Percentiles rank a stretch among this genome's conserved stretches.
Evolutionary conservation across 805 yeast species (phyloP).

Genomic region (Saccharomyces mikatae): DNA sequence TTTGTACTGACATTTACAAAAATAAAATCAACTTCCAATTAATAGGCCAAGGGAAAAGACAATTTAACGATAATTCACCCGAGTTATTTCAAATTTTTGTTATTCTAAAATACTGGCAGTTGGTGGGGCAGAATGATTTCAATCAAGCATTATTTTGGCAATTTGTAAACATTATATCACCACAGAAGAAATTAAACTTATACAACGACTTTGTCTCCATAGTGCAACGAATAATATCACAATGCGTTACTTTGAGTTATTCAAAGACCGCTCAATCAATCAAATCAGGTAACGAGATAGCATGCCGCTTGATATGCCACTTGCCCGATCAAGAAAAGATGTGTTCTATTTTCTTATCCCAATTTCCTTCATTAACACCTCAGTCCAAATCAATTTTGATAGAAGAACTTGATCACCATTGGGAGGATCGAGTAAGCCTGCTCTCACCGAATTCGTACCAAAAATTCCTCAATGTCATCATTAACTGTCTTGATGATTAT

Average conservation of each 20-base stretch:
- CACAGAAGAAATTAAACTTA: background rate
- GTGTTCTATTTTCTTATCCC: background rate
- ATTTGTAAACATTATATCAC: background rate
- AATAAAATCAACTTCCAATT: conserved; percentile 1
- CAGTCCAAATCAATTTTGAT: background rate
- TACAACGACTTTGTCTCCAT: background rate
- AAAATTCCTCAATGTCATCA: conserved; percentile 1
- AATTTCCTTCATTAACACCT: background rate
- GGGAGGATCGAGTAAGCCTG: background rate
- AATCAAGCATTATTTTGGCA: background rate
- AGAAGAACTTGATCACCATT: background rate
- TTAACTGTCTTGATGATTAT: conserved; percentile 59
- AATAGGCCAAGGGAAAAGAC: conserved; percentile 10
- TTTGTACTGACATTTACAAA: conserved; percentile 2
- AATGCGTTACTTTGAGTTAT: background rate
- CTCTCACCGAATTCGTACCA: background rate
- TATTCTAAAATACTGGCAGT: conserved; percentile 14
- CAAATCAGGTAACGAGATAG: background rate
- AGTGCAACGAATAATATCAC: background rate
- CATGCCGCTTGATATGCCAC: background rate
- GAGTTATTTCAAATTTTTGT: conserved; percentile 20
- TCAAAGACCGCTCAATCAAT: background rate
- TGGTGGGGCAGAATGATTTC: conserved; percentile 4
- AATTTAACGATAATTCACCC: conserved; percentile 17
- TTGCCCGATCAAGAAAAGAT: background rate